A percentile compares a stretch with the other conserved stretches of the same genome.
phyloP scores from a whole-genome alignment of 2,329 filamentous ascomycete species.

The Exophiala sideris region DNA sequence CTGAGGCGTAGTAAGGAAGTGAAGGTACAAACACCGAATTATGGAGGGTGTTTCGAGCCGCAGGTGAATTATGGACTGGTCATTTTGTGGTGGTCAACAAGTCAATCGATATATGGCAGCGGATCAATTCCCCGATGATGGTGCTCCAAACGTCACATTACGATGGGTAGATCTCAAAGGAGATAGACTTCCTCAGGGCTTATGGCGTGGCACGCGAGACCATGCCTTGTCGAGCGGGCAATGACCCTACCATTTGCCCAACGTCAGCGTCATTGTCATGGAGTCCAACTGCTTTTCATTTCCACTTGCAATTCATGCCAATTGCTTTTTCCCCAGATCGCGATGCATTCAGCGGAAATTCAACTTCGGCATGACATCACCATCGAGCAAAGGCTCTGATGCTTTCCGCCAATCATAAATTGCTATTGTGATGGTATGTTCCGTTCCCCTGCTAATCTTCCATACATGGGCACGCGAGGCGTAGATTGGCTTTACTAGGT shows the following conservation, averaged over 20 bases:
- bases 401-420: background rate
- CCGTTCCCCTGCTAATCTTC: background rate
- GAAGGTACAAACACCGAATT: background rate
- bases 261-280: background rate
- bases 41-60: background rate
- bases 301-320: background rate
- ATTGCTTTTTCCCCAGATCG: background rate
- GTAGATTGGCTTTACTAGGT: background rate
- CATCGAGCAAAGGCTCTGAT: background rate
- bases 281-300: no score
- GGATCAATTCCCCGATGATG: slow-evolving; percentile 1
- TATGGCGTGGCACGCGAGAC: no score
- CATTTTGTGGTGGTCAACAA: background rate
- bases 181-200: no score
- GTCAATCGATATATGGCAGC: background rate
- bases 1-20: background rate
- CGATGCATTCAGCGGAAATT: background rate
- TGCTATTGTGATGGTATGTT: background rate
- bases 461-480: background rate
- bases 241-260: background rate
- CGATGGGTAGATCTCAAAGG: background rate
- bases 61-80: background rate
- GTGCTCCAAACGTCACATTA: background rate
- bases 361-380: background rate
- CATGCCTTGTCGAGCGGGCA: background rate